Evolutionary conservation across 371 early-diverging fungal species (phyloP).

Genomic region (Mortierella sp.): DNA sequence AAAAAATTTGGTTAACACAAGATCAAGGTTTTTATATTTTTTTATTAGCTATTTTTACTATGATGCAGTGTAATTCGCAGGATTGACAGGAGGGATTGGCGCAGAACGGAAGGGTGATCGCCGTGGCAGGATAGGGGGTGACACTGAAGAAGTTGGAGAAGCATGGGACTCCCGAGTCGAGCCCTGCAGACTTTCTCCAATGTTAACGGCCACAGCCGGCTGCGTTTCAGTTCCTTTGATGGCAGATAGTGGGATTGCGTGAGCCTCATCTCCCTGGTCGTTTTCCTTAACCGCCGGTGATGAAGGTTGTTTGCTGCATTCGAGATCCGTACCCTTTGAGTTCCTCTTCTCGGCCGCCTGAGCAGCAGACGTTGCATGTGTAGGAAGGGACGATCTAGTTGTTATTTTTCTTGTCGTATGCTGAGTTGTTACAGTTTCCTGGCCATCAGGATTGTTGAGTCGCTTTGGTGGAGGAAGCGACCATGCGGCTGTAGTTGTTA

Average conservation of each 20-base stretch:
- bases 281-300: background rate
- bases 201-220: background rate
- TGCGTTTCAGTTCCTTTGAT: background rate
- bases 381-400: background rate
- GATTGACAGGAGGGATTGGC: slow-evolving; percentile 1
- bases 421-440: background rate
- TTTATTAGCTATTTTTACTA: too few species aligned
- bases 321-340: background rate
- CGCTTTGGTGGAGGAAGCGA: background rate
- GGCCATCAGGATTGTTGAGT: background rate
- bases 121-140: slow-evolving; percentile 18
- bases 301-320: background rate
- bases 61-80: background rate
- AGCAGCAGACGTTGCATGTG: background rate
- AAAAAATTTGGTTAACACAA: too few species aligned
- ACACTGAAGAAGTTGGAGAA: background rate
- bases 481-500: background rate
- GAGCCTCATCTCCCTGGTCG: background rate
- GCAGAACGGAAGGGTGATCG: slow-evolving; percentile 32
- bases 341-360: background rate
- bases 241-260: background rate
- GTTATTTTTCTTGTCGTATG: background rate
- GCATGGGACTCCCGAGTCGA: background rate
- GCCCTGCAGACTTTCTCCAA: background rate
- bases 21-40: too few species aligned